Evolutionary conservation across 2,329 filamentous ascomycete species (phyloP).

Genomic region (Geosmithia flava): DNA sequence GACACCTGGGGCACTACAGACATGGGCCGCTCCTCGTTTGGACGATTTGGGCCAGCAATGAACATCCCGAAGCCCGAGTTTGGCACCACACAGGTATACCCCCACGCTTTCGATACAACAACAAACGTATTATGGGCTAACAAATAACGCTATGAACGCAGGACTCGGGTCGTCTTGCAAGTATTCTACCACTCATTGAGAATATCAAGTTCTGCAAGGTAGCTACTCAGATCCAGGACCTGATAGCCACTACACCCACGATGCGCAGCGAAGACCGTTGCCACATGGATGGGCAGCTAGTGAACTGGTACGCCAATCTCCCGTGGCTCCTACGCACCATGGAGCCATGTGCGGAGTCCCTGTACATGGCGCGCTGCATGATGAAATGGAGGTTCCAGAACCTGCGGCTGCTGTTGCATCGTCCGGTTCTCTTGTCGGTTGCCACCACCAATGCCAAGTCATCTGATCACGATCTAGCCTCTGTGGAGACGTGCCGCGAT

Average conservation of each 20-base stretch:
- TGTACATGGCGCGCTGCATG: conserved; percentile 57
- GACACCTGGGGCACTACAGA: conserved; percentile 65
- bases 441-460: conserved; percentile 35
- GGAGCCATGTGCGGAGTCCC: conserved; percentile 57
- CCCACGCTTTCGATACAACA: not conserved
- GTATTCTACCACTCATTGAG: conserved; percentile 59
- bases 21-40: conserved; percentile 57
- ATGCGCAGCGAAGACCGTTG: conserved; percentile 55
- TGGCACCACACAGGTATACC: conserved; percentile 24
- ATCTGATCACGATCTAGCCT: conserved; percentile 50
- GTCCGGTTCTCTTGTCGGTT: conserved; percentile 58
- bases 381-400: conserved; percentile 80
- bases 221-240: conserved; percentile 65
- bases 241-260: conserved; percentile 56
- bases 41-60: conserved; percentile 54
- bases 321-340: conserved; percentile 52
- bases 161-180: conserved; percentile 46
- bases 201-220: conserved; percentile 74
- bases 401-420: conserved; percentile 62
- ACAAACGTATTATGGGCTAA: not conserved
- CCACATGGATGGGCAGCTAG: conserved; percentile 53
- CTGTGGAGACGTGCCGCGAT: conserved; percentile 56
- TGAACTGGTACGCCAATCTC: conserved; percentile 60
- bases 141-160: conserved; percentile 12
- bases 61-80: conserved; percentile 51